These are phyloP conservation scores for Arthrobotrys sphaeroides DNA, from an alignment of 2,329 filamentous ascomycete species.

Conservation along the genomic window DNA sequence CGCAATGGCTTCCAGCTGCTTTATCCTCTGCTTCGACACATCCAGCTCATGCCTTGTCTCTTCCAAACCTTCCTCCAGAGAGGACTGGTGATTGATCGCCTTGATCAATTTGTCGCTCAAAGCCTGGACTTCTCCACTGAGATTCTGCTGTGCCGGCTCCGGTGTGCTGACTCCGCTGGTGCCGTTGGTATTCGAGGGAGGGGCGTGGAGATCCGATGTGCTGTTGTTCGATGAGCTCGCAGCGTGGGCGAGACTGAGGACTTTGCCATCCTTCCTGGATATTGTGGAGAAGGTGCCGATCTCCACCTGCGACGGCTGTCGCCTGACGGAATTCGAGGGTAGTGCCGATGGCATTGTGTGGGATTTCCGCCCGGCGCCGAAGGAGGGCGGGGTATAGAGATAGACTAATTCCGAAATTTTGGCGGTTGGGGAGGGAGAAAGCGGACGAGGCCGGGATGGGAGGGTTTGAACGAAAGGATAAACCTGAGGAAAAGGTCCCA, in stretches of 20 bases:
- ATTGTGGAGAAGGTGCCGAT: slow-evolving; percentile 52
- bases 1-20: slow-evolving; percentile 74
- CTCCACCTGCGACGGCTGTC: slow-evolving; percentile 43
- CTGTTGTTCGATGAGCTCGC: slow-evolving; percentile 31
- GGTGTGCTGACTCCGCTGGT: slow-evolving; percentile 27
- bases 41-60: slow-evolving; percentile 85
- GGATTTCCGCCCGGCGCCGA: slow-evolving; percentile 43
- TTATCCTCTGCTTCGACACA: slow-evolving; percentile 72
- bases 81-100: slow-evolving; percentile 95
- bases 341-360: slow-evolving; percentile 46
- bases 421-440: slow-evolving; percentile 12
- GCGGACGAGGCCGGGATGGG: neutral
- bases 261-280: slow-evolving; percentile 34
- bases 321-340: slow-evolving; percentile 14
- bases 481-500: slow-evolving; percentile 19
- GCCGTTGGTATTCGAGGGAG: neutral
- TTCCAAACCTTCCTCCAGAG: slow-evolving; percentile 85
- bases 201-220: slow-evolving; percentile 28
- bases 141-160: slow-evolving; percentile 62
- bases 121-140: slow-evolving; percentile 81
- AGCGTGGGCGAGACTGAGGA: slow-evolving; percentile 14
- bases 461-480: slow-evolving; percentile 18
- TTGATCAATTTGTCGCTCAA: slow-evolving; percentile 96
- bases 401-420: slow-evolving; percentile 47
- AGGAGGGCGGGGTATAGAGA: slow-evolving; percentile 52